Base-by-base conservation (phyloP, 2,329 filamentous ascomycete genomes). In the Neopestalotiopsis sp. region DNA sequence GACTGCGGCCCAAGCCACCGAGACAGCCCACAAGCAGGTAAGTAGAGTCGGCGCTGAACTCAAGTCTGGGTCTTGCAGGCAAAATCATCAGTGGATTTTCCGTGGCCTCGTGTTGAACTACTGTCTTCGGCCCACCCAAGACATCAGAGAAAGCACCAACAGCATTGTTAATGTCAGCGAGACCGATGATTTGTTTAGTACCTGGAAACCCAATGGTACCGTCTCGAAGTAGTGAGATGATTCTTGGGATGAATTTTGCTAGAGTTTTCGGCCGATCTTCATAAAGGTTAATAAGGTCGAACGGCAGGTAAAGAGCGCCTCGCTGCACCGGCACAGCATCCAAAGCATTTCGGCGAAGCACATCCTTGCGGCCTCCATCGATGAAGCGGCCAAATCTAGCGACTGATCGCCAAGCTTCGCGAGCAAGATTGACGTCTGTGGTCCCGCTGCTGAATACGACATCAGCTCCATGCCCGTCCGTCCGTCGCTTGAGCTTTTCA, bases 11-110 rank as follows among this genome's bases (percentile, higher is more conserved):
- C 1, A 82, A 73, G 5, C 79, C 80, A 28, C 80, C 80, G 5
- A 81, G 71, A 67, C 80, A 79, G 4, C 80, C 79, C 10, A 81
- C 76, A 0, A 81, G 75, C 14, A 81, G 74, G 68, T 81, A 81
- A 4, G 70, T 72, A 4, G 67, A 73, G 5, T 76, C 71, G 6
- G 66, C 28, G 14, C 62, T 40, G 32, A 76, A 71, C 12, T 20
- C 32, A 20, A 58, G 57, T 28, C 24, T 49, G 34, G 42, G 30
- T 49, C 61, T 58, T n/a, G 45, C 20, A 14, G 63, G 67, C 7
- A 66, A 20, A 24, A 42, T 67, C 28, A 65, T 65, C 10, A 59
- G 13, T 77, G 73, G 13, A 76, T 63, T 17, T 74, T 68, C 59
- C 74, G 73, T 24, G 2, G 24, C 24, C 24, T 24, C 24, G 24